Evolutionary conservation across 83 land plant species (phyloP), one percentile per base, ranked within the genome.

Genomic region (Larix sibirica): DNA sequence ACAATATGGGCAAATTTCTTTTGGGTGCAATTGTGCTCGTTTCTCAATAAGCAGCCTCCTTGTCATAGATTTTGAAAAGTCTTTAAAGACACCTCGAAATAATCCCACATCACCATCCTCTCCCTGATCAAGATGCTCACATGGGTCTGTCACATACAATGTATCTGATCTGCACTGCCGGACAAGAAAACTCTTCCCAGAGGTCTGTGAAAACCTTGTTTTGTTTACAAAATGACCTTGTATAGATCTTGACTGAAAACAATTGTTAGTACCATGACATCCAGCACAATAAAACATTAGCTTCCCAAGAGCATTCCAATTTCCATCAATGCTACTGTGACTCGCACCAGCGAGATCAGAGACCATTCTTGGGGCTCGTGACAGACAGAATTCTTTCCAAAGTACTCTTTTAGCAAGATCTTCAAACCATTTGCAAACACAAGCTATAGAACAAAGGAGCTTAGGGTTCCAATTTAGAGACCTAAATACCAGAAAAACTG

Each of bases 121-220:
- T 97, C 94, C 60, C 81, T 97, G 97, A 8, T 94, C 99, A n/a
- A 94, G 88, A 82, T 97, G 99, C 84, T 96, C 99, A 75, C 99
- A 96, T 40, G 95, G 93, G 67, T 96, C 98, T 47, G 95, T 89
- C 1, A 97, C 93, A 85, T 96, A 96, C 66, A 97, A 84, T 0
- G 88, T 87, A 84, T 97, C 98, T 9, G 93, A 78, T 62, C 94
- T 84, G 87, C 98, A 96, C 96, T 9, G 93, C 7, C 93, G 92
- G 20, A 85, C 58, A 31, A 96, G 87, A 81, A 97, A 97, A 74
- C 94, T 91, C 79, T 88, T 90, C 20, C 99, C 98, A 40, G 96
- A 97, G 2, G 97, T 12, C 94, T 81, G 18, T 17, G 98, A 97
- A 83, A 97, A 97, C 17, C 94, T 81, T 21, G 98, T 91, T 38